A percentile compares a stretch with the other conserved stretches of the same genome.
These are phyloP conservation scores for Firmiana major DNA, from an alignment of 345 rosid species.

Conservation along the genomic window DNA sequence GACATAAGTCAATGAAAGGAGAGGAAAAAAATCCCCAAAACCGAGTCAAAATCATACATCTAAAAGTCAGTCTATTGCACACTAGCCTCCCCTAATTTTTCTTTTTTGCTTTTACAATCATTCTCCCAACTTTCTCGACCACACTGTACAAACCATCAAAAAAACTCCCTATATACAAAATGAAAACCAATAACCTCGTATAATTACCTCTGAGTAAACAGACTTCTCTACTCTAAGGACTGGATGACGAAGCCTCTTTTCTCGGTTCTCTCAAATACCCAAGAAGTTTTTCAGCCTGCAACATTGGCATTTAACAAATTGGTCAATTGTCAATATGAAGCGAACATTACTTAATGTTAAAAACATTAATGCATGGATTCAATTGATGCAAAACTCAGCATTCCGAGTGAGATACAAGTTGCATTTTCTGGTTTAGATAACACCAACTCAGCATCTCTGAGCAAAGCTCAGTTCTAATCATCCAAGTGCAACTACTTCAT, in stretches of 20 bases:
- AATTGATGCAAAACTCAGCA: neutral
- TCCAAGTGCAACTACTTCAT: neutral
- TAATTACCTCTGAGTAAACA: constrained; percentile 23
- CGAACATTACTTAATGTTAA: neutral
- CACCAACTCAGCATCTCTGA: neutral
- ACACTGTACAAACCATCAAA: constrained; percentile 55
- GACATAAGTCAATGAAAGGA: neutral
- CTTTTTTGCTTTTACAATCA: constrained; percentile 16
- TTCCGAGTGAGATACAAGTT: neutral
- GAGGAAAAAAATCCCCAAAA: constrained; percentile 18
- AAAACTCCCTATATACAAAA: constrained; percentile 47
- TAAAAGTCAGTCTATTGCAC: constrained; percentile 34
- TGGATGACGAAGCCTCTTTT: constrained; percentile 52
- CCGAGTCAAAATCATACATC: constrained; percentile 38
- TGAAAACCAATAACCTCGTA: constrained; percentile 19
- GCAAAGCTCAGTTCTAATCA: neutral
- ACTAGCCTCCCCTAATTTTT: constrained; percentile 21
- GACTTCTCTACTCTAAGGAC: constrained; percentile 34
- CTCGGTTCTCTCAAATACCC: constrained; percentile 71
- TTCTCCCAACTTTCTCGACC: constrained; percentile 27
- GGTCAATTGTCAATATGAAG: neutral
- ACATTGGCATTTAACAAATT: neutral
- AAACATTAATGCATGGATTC: neutral
- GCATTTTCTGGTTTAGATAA: neutral
- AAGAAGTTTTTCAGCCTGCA: constrained; percentile 91